Conservation (phyloP, 345 rosid genomes). For the Noccaea caerulescens region DNA sequence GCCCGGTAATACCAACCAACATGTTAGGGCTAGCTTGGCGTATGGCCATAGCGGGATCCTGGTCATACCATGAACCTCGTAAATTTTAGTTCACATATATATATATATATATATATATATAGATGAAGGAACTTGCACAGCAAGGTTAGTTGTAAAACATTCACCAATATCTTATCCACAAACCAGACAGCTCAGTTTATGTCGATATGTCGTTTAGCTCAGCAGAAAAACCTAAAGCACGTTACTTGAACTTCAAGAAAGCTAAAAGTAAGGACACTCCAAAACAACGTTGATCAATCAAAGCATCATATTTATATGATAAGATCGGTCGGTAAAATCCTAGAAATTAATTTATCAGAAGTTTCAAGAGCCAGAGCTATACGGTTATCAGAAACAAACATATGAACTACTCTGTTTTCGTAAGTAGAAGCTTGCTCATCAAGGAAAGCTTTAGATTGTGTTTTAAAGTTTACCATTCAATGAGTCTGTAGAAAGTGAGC, state of each 20-base stretch:
- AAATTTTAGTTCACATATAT: background rate
- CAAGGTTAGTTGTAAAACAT: background rate
- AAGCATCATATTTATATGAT: background rate
- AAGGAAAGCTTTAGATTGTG: conserved; percentile 9
- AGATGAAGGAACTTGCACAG: background rate
- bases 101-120: no score
- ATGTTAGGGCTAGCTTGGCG: conserved; percentile 62
- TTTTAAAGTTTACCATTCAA: conserved; percentile 53
- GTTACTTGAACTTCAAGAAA: conserved; percentile 1
- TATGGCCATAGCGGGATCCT: conserved; percentile 90
- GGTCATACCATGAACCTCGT: conserved; percentile 21
- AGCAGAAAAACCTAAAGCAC: background rate
- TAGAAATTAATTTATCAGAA: background rate
- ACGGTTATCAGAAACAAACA: background rate
- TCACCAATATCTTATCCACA: background rate
- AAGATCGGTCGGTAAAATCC: background rate
- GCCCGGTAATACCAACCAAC: conserved; percentile 90
- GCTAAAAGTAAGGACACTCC: background rate
- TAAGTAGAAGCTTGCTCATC: background rate
- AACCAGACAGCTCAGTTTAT: background rate
- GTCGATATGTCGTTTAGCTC: background rate
- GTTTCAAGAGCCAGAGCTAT: background rate
- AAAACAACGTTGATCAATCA: background rate
- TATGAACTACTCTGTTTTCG: background rate
- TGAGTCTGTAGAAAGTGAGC: conserved; percentile 66